These are phyloP conservation scores for Phialocephala sp. DNA, from an alignment of 2,329 filamentous ascomycete genomes.

Conservation along the genomic window DNA sequence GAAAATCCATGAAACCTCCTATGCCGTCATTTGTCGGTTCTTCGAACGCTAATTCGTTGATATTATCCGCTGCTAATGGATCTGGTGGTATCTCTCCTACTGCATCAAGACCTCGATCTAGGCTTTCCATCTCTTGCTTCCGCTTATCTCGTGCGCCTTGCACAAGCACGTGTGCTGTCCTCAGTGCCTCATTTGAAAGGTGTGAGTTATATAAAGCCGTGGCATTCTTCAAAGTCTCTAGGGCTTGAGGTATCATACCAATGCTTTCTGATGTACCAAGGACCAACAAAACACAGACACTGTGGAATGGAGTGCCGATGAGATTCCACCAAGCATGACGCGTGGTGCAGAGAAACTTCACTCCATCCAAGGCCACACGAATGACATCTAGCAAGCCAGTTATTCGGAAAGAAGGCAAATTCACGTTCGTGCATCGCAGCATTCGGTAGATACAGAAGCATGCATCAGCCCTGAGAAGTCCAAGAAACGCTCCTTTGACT, in stretches of 20 bases:
- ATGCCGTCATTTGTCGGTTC: constrained; percentile 21
- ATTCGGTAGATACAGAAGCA: constrained; percentile 33
- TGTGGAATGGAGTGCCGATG: constrained; percentile 32
- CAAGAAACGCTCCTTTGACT: constrained; percentile 21
- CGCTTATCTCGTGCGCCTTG: constrained; percentile 29
- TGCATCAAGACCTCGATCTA: constrained; percentile 27
- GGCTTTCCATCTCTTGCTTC: constrained; percentile 27
- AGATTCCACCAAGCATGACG: constrained; percentile 36
- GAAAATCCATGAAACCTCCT: constrained; percentile 8
- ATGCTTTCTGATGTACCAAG: constrained; percentile 31
- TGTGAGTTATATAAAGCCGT: constrained; percentile 27
- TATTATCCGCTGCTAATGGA: too few relatives aligned
- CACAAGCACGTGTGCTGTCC: constrained; percentile 34
- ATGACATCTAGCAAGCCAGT: constrained; percentile 25
- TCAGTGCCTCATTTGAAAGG: constrained; percentile 33
- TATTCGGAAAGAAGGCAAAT: constrained; percentile 13
- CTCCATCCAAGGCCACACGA: constrained; percentile 28
- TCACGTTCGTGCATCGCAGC: constrained; percentile 17
- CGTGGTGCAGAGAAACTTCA: constrained; percentile 21
- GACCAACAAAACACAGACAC: constrained; percentile 32
- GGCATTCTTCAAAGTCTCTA: constrained; percentile 30
- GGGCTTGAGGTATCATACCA: constrained; percentile 26
- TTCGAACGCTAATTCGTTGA: constrained; percentile 6
- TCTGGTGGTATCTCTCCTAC: constrained; percentile 11
- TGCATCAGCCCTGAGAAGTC: constrained; percentile 28